phyloP scores from a whole-genome alignment of 2,329 filamentous ascomycete species.

The Aureobasidium subglaciale region DNA sequence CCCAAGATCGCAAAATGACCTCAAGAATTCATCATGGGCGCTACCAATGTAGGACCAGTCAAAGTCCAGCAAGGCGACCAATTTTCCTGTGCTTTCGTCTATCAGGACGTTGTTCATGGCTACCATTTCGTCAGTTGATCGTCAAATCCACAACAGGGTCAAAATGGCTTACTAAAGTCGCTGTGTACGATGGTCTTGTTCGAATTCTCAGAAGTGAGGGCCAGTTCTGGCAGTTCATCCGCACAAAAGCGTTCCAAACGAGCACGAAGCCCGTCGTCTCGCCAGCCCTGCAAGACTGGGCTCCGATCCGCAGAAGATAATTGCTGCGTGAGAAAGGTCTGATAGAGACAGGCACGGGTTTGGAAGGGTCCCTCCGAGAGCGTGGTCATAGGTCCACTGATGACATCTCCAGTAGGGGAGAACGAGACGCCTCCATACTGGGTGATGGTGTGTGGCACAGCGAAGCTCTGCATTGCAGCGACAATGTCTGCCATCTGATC shows the following conservation, averaged over 20 bases:
- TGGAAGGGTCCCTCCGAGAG: too few species aligned
- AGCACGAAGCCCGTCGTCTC: neutral
- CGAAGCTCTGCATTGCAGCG: neutral
- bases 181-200: slow-evolving; percentile 10
- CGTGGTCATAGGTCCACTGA: slow-evolving; percentile 9
- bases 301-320: slow-evolving; percentile 1
- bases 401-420: neutral
- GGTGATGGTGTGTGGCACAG: neutral
- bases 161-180: slow-evolving; percentile 13
- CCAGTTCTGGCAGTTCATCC: neutral
- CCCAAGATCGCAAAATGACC: slow-evolving; percentile 10
- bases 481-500: slow-evolving; percentile 15
- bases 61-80: slow-evolving; percentile 14
- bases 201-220: neutral
- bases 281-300: slow-evolving; percentile 3
- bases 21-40: slow-evolving; percentile 2
- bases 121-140: too few species aligned
- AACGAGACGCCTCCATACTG: slow-evolving; percentile 11
- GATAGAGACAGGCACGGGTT: too few species aligned
- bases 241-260: neutral
- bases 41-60: slow-evolving; percentile 13
- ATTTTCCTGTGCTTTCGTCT: neutral
- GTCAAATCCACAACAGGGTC: too few species aligned
- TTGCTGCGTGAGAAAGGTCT: slow-evolving; percentile 13
- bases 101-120: slow-evolving; percentile 12